Percentiles rank a stretch among this genome's conserved stretches.
phyloP scores from a whole-genome alignment of 345 rosid species.

The Salix suchowensis region DNA sequence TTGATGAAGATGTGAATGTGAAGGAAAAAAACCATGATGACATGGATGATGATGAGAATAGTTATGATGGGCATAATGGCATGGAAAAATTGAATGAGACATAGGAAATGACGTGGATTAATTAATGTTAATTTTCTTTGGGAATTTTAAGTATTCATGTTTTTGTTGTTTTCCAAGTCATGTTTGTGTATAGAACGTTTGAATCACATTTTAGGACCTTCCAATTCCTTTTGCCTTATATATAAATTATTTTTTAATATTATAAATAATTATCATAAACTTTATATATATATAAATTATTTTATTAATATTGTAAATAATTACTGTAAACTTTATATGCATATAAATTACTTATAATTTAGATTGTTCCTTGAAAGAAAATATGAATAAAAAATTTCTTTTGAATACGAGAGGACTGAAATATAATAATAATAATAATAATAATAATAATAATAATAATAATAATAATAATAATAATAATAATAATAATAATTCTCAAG shows the following conservation, averaged over 20 bases:
- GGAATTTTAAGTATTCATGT: background rate
- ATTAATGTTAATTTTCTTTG: background rate
- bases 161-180: background rate
- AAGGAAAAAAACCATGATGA: background rate
- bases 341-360: background rate
- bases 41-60: background rate
- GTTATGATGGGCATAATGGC: slow-evolving; percentile 7
- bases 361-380: too few relatives aligned
- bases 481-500: too few relatives aligned
- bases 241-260: too few relatives aligned
- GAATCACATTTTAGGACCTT: background rate
- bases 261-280: too few relatives aligned
- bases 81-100: background rate
- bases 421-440: too few relatives aligned
- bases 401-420: too few relatives aligned
- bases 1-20: slow-evolving; percentile 13
- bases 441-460: too few relatives aligned
- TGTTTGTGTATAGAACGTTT: background rate
- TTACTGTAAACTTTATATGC: too few relatives aligned
- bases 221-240: background rate
- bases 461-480: too few relatives aligned
- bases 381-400: too few relatives aligned
- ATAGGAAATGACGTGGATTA: background rate
- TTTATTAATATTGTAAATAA: too few relatives aligned
- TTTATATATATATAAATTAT: background rate